Evolutionary conservation across 208 protist genomes (phyloP).

Genomic region (Angomonas ambiguus): DNA sequence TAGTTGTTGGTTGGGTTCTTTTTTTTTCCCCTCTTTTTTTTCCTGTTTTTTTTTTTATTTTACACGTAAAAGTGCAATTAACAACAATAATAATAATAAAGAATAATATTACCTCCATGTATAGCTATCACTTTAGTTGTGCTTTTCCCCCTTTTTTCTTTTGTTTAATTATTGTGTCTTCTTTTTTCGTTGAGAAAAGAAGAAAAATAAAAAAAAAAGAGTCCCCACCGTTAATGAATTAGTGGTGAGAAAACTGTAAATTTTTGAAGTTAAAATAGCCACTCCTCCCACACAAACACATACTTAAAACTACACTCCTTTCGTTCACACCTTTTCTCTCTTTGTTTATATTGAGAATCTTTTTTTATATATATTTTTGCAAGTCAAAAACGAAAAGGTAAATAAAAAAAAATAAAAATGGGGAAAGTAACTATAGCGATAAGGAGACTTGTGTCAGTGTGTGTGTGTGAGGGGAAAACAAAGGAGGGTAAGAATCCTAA

Average conservation of each 20-base stretch:
- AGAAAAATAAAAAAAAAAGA: constrained; percentile 4
- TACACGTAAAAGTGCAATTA: neutral
- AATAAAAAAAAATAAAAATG: no score
- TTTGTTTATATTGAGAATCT: neutral
- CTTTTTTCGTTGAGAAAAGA: neutral
- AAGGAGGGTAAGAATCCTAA: no score
- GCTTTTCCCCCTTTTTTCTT: neutral
- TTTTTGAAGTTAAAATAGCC: neutral
- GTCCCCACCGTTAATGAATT: neutral
- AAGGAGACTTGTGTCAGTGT: no score
- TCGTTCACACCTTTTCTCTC: neutral
- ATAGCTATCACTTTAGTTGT: constrained; percentile 15
- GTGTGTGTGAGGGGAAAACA: no score
- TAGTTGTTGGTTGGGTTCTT: constrained; percentile 3
- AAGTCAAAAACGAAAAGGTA: neutral
- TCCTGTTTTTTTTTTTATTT: neutral
- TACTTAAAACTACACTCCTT: constrained; percentile 5
- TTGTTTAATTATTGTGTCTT: neutral
- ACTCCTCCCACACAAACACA: neutral
- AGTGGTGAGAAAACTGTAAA: neutral
- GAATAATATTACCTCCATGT: constrained; percentile 3
- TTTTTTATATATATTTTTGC: neutral
- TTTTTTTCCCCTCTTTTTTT: constrained; percentile 18
- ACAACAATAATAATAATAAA: neutral
- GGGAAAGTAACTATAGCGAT: no score